A percentile compares a stretch with the other conserved stretches of the same genome.
phyloP scores from a whole-genome alignment of 768 basidiomycete genomes.

The Tulasnella sp. region DNA sequence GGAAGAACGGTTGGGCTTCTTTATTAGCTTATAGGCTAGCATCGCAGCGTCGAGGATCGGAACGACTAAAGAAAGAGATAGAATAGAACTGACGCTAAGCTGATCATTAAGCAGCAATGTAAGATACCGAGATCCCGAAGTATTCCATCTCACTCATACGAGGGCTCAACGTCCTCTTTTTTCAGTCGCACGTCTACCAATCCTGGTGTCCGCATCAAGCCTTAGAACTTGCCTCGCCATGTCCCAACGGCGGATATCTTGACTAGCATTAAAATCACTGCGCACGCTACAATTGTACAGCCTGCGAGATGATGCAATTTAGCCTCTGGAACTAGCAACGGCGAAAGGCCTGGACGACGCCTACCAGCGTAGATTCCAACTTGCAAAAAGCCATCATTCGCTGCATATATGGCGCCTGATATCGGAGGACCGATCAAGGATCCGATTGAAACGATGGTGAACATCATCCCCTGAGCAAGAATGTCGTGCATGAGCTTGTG shows the following conservation, averaged over 20 bases:
- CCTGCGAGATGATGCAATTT: not conserved
- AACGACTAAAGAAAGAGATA: too few relatives aligned
- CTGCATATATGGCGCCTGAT: conserved; percentile 14
- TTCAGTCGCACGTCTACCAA: too few relatives aligned
- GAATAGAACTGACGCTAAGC: too few relatives aligned
- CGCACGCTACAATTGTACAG: not conserved
- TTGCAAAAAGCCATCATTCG: not conserved
- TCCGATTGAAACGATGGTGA: conserved; percentile 10
- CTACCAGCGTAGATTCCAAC: conserved; percentile 17
- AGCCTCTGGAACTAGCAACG: not conserved
- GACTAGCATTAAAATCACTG: not conserved
- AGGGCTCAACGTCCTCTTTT: not conserved
- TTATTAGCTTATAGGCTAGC: too few relatives aligned
- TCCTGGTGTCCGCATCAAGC: too few relatives aligned
- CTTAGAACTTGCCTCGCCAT: not conserved
- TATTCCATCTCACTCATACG: not conserved
- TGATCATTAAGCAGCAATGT: too few relatives aligned
- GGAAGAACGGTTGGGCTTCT: too few relatives aligned
- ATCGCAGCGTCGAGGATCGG: too few relatives aligned
- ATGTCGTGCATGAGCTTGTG: too few relatives aligned
- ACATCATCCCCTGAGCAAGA: conserved; percentile 16
- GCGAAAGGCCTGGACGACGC: not conserved
- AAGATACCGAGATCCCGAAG: not conserved
- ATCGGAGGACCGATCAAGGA: conserved; percentile 18
- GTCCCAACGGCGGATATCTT: not conserved